Conservation (phyloP, 2,329 filamentous ascomycete species). For the Chaetothyriales sp. region DNA sequence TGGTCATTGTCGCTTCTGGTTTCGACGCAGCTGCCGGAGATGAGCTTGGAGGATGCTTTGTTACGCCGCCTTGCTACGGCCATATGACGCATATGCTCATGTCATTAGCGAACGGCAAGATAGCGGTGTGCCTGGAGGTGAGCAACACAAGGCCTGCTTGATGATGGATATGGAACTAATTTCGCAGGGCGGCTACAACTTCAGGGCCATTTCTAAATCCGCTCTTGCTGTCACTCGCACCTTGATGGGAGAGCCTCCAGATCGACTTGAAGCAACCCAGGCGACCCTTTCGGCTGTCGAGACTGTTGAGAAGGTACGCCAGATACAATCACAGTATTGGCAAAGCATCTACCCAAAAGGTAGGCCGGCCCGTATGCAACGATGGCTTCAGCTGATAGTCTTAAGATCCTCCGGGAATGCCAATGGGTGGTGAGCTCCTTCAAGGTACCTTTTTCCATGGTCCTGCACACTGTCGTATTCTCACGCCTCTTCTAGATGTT, state of each 20-base stretch:
- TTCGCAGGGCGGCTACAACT: constrained; percentile 69
- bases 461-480: background rate
- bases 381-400: background rate
- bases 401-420: background rate
- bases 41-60: constrained; percentile 81
- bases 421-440: constrained; percentile 43
- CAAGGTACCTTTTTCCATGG: constrained; percentile 34
- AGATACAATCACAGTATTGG: constrained; percentile 60
- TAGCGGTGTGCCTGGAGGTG: constrained; percentile 77
- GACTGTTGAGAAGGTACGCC: constrained; percentile 44
- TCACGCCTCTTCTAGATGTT: constrained; percentile 40
- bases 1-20: constrained; percentile 86
- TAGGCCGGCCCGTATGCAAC: constrained; percentile 1
- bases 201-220: constrained; percentile 81
- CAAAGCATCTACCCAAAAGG: constrained; percentile 66
- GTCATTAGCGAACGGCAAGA: constrained; percentile 77
- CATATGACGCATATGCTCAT: constrained; percentile 99
- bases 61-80: constrained; percentile 80
- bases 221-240: constrained; percentile 83
- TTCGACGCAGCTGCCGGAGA: constrained; percentile 94
- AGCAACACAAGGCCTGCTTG: background rate
- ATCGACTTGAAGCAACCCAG: constrained; percentile 36
- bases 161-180: background rate
- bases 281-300: constrained; percentile 41
- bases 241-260: constrained; percentile 87